Evolutionary conservation across 1,139 yeast species (phyloP).

Genomic region (Kurtzmaniella quercitrusa): DNA sequence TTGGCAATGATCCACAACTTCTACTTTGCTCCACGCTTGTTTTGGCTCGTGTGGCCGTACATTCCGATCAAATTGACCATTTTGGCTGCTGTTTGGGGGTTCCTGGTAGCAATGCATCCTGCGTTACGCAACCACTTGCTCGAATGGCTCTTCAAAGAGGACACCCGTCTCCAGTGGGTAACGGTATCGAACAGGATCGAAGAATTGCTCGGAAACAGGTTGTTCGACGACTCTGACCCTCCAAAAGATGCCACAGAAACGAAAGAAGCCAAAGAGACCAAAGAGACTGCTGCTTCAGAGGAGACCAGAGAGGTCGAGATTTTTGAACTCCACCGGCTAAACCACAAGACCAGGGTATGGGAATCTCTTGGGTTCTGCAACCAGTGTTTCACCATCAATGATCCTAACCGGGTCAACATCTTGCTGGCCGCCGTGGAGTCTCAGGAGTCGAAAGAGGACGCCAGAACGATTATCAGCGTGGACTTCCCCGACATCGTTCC

Average conservation of each 20-base stretch:
- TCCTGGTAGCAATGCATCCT: constrained; percentile 53
- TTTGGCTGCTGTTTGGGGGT: constrained; percentile 48
- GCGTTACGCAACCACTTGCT: constrained; percentile 40
- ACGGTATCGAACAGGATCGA: constrained; percentile 47
- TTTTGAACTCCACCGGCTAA: constrained; percentile 64
- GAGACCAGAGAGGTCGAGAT: constrained; percentile 48
- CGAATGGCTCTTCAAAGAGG: constrained; percentile 51
- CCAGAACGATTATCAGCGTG: constrained; percentile 7
- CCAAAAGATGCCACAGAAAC: not conserved
- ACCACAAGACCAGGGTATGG: constrained; percentile 56
- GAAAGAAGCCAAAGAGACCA: too few species aligned
- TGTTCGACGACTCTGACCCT: not conserved
- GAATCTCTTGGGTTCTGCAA: constrained; percentile 49
- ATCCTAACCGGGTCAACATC: constrained; percentile 20
- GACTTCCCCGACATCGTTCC: constrained; percentile 1
- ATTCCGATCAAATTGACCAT: constrained; percentile 29
- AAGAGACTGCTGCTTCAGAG: too few species aligned
- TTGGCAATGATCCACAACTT: constrained; percentile 25
- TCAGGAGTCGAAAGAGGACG: constrained; percentile 6
- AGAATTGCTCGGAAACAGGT: constrained; percentile 10
- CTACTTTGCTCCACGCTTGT: constrained; percentile 27
- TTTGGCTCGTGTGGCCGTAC: constrained; percentile 22
- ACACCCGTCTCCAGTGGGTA: constrained; percentile 49
- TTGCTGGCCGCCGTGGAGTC: constrained; percentile 2
- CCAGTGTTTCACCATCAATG: constrained; percentile 48